phyloP scores from a whole-genome alignment of 2,329 filamentous ascomycete species.

The Sporothrix euskadiensis region DNA sequence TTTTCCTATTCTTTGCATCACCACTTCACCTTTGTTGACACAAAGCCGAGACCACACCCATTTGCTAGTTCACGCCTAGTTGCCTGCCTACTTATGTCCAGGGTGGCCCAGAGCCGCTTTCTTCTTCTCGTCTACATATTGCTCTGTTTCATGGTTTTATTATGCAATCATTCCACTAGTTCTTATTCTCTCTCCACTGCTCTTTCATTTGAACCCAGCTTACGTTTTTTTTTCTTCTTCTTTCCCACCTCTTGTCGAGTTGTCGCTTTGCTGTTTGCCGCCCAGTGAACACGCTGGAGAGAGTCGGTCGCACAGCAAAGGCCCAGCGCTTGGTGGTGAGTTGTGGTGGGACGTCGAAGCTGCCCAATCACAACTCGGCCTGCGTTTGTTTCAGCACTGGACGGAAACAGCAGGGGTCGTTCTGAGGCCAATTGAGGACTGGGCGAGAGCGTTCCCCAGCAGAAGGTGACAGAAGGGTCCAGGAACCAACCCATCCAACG shows the following conservation, averaged over 20 bases:
- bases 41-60: not conserved
- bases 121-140: not conserved
- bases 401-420: conserved; percentile 26
- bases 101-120: not conserved
- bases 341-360: not conserved
- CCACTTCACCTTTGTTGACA: not conserved
- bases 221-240: not conserved
- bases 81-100: not conserved
- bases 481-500: not conserved
- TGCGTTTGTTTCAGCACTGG: conserved; percentile 30
- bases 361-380: conserved; percentile 22
- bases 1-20: not conserved
- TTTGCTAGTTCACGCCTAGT: not conserved
- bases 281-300: not conserved
- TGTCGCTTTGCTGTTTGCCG: not conserved
- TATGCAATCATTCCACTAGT: conserved; percentile 22
- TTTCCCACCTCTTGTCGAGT: not conserved
- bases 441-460: not conserved
- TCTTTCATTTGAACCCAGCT: not conserved
- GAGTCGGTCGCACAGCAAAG: conserved; percentile 8
- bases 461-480: too few species aligned
- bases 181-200: not conserved
- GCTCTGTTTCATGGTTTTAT: conserved; percentile 17
- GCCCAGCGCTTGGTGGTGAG: conserved; percentile 19
- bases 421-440: not conserved